Evolutionary conservation across 75 land plant genomes (phyloP), one percentile per base, ranked within the genome.

Genomic region (Adiantum capillusveneris): DNA sequence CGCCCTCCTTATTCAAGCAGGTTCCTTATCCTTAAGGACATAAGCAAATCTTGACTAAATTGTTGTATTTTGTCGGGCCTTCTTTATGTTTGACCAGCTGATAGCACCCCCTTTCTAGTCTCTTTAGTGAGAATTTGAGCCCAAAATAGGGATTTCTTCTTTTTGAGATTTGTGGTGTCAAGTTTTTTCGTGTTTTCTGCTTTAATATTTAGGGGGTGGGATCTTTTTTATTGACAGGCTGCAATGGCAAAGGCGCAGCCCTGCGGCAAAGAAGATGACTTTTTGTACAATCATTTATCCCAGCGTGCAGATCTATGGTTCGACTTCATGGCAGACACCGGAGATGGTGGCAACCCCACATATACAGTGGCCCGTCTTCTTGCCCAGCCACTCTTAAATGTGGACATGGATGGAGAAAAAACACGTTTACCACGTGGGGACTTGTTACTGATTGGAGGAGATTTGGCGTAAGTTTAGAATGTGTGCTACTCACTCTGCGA

Each of bases 251-350:
- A 73, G 64, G 72, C 68, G 49, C 72, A 80, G 34, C 83, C 77
- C 53, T 75, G 68, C 53, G 57, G 60, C n/a, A 44, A 71, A 53
- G 64, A 79, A n/a, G 79, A 64, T 17, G 96, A 80, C 62, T 68
- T 84, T 29, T 56, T 89, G 16, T 94, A 83, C 63, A 81, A 82
- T 39, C 96, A 94, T 50, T 69, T 89, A 30, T 67, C 63, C 66
- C 71, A 66, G 51, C 79, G 60, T 59, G 71, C 86, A 25, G 96
- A 84, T 11, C 56, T 94, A 1, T 94, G 98, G 98, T 94, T 94
- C 75, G 98, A 94, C 65, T 94, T 94, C 71, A 94, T 94, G 86
- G 96, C 96, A 46, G 98, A 94, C 62, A 94, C 98, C 61, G 98
- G 98, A 51, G 98, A 94, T 75, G 98, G 98, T 68, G 98, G 98